Percentiles rank a stretch among this genome's conserved stretches.
phyloP scores from a whole-genome alignment of 768 basidiomycete species.

The Psilocybe cyanescens region DNA sequence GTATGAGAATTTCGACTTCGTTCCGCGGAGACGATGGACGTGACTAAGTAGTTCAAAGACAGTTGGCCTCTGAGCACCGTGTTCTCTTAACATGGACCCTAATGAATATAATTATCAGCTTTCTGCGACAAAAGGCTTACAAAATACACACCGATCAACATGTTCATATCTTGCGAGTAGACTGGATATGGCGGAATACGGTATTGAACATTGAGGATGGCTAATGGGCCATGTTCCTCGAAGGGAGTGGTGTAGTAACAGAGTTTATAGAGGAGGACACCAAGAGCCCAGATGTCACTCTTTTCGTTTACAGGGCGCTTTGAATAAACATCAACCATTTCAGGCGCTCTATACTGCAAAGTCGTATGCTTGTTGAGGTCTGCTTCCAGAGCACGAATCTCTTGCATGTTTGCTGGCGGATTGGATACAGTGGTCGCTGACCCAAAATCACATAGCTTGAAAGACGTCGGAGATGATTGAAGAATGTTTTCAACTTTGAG shows the following conservation, averaged over 20 bases:
- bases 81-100: slow-evolving; percentile 94
- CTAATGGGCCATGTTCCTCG: slow-evolving; percentile 95
- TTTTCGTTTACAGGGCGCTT: slow-evolving; percentile 89
- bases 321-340: slow-evolving; percentile 93
- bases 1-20: slow-evolving; percentile 81
- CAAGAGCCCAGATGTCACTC: slow-evolving; percentile 97
- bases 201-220: slow-evolving; percentile 96
- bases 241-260: slow-evolving; percentile 99
- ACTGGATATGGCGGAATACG: slow-evolving; percentile 87
- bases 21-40: slow-evolving; percentile 88
- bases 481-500: slow-evolving; percentile 99
- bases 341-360: slow-evolving; percentile 96
- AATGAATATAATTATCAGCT: slow-evolving; percentile 14
- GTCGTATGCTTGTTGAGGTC: slow-evolving; percentile 96
- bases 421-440: slow-evolving; percentile 81
- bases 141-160: slow-evolving; percentile 70
- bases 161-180: slow-evolving; percentile 83
- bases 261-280: slow-evolving; percentile 95
- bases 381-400: slow-evolving; percentile 85
- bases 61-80: slow-evolving; percentile 82
- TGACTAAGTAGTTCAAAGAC: slow-evolving; percentile 85
- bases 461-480: slow-evolving; percentile 80
- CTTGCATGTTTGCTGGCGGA: slow-evolving; percentile 78
- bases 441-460: slow-evolving; percentile 98
- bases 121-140: slow-evolving; percentile 1